phyloP scores from a whole-genome alignment of 441 rosid genomes.

The Bocquillonia castaneifolia region DNA sequence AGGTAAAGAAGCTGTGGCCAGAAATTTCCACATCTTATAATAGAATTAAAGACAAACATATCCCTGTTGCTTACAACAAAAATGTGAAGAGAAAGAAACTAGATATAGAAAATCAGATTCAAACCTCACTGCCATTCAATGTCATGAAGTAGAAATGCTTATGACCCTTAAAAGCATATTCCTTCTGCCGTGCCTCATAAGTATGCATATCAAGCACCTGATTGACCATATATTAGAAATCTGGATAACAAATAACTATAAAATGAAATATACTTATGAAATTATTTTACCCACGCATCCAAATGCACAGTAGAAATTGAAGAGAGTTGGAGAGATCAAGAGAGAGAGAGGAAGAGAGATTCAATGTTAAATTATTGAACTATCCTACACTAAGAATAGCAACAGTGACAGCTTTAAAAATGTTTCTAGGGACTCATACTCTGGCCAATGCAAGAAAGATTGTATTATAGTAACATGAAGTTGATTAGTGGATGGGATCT shows the following conservation, averaged over 20 bases:
- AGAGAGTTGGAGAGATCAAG: too few species aligned
- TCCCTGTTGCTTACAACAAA: background rate
- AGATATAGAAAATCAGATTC: conserved; percentile 16
- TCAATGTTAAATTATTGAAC: conserved; percentile 9
- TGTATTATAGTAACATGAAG: background rate
- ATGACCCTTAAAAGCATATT: conserved; percentile 87
- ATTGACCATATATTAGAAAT: conserved; percentile 22
- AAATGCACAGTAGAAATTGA: background rate
- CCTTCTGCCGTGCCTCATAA: conserved; percentile 74
- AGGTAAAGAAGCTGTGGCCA: background rate
- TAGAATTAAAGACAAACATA: conserved; percentile 6
- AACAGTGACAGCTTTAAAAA: conserved; percentile 1
- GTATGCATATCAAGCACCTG: conserved; percentile 96
- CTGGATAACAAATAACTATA: conserved; percentile 7
- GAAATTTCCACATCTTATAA: background rate
- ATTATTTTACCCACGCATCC: background rate
- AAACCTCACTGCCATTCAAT: conserved; percentile 91
- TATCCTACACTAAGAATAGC: background rate
- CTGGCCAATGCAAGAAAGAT: background rate
- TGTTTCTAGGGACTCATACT: background rate
- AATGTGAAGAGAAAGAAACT: conserved; percentile 8
- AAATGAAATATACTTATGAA: background rate
- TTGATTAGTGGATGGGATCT: background rate
- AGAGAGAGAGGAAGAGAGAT: conserved; percentile 4
- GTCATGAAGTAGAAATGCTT: conserved; percentile 99